Base-by-base conservation (phyloP, 1,139 yeast species). In the Yamadazyma buinensis region DNA sequence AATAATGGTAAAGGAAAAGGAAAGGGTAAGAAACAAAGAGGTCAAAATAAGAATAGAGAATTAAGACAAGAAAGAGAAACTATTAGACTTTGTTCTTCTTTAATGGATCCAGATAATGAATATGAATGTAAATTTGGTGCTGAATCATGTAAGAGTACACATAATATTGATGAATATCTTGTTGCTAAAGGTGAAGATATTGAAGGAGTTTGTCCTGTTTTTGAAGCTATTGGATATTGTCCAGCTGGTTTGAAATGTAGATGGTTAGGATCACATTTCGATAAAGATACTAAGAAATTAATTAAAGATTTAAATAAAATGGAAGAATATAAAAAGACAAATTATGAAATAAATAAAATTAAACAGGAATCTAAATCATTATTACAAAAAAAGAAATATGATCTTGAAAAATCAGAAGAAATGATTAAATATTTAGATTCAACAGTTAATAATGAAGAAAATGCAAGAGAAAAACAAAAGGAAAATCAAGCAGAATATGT, bases 191-290 rank as follows among this genome's bases (percentile, higher is more conserved):
- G 80, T 0, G 69, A 61, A 0, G 97, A 92, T 55, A 61, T 87
- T 21, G 77, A 71, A 12, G 86, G 94, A 0, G 48, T 51, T 1
- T 92, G 99, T 61, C 97, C 98, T 0, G 96, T 87, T 2, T 88
- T 61, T 53, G 68, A 67, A 29, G 84, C 85, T 2, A 67, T 87
- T 34, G 98, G 98, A 0, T 81, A 77, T 51, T 92, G 99, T 66
- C 95, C 96, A 2, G 75, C 84, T 42, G 98, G 98, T 0, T 63
- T 85, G 50, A 88, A 85, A 56, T 92, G 99, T 62, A 76, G 97
- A 51, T 94, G 96, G 88, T 69, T 92, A 40, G 65, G 74, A 5
- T 75, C 87, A n/a, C 97, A 92, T 60, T 73, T 67, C 51, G 59
- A 73, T 46, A 63, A 59, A 33, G 80, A 67, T 33, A 59, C 71